These are phyloP conservation scores for Solanum sejunctum DNA, from an alignment of 257 asterid species.

Conservation along the genomic window DNA sequence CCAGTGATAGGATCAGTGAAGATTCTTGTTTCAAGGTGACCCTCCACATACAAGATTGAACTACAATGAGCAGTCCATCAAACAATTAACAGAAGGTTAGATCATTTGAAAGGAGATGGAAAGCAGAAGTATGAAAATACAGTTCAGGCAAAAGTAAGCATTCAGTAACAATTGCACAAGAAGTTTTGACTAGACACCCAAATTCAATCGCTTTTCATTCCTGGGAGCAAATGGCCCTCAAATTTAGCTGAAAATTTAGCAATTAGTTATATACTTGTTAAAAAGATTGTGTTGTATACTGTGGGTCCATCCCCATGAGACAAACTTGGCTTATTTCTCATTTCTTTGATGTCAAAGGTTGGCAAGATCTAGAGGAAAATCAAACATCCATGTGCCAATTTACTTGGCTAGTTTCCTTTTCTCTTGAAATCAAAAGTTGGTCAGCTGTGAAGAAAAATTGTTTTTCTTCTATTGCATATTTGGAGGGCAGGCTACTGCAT, in stretches of 20 bases:
- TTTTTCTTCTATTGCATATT: too few relatives aligned
- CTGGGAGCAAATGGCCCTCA: not conserved
- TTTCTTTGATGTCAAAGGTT: too few relatives aligned
- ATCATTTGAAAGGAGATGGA: not conserved
- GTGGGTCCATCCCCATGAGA: too few relatives aligned
- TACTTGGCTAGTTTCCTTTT: too few relatives aligned
- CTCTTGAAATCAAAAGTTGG: too few relatives aligned
- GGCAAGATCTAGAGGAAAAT: too few relatives aligned
- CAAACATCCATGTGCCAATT: too few relatives aligned
- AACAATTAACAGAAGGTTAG: not conserved
- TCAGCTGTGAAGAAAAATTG: too few relatives aligned
- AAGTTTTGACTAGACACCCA: not conserved
- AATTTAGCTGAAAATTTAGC: not conserved
- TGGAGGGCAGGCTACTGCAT: too few relatives aligned
- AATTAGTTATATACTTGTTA: not conserved
- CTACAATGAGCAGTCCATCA: constrained; percentile 17
- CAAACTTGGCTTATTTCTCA: too few relatives aligned
- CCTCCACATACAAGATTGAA: constrained; percentile 69
- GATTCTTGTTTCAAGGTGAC: constrained; percentile 69
- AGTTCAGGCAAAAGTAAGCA: not conserved
- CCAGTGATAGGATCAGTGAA: constrained; percentile 82
- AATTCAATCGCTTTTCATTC: not conserved
- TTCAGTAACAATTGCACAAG: not conserved
- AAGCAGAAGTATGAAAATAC: not conserved
- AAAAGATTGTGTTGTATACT: not conserved